Conservation (phyloP, 768 basidiomycete species). For the Tubosaeta sp. region DNA sequence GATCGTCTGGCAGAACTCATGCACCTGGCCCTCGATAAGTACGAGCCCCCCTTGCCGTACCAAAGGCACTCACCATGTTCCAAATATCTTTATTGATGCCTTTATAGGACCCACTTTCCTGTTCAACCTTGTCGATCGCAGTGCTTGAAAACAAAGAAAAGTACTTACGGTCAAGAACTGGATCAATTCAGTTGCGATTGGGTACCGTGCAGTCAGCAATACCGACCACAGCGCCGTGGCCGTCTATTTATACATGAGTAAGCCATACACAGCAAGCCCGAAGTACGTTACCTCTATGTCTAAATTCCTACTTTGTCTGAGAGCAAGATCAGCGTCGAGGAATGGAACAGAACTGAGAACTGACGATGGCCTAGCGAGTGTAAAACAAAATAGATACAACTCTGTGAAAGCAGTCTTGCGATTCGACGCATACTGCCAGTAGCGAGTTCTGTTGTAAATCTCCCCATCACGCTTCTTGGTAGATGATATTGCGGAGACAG, state of each 20-base stretch:
- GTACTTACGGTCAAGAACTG: constrained; percentile 59
- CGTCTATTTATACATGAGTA: constrained; percentile 40
- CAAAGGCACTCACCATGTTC: constrained; percentile 59
- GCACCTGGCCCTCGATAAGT: constrained; percentile 43
- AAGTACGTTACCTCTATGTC: constrained; percentile 67
- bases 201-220: constrained; percentile 60
- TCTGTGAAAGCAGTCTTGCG: constrained; percentile 52
- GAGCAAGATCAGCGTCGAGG: constrained; percentile 3
- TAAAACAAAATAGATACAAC: constrained; percentile 70
- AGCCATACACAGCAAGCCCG: background rate
- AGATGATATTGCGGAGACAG: constrained; percentile 16
- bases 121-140: background rate
- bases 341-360: constrained; percentile 25
- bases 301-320: constrained; percentile 67
- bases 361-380: constrained; percentile 67
- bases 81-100: constrained; percentile 83
- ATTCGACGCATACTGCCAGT: constrained; percentile 47
- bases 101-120: constrained; percentile 58
- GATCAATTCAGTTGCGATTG: constrained; percentile 60
- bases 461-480: constrained; percentile 38
- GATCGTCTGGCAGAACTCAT: constrained; percentile 70
- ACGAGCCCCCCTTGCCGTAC: background rate
- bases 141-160: background rate
- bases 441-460: constrained; percentile 52
- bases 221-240: constrained; percentile 76